phyloP scores from a whole-genome alignment of 495 filamentous ascomycete genomes.

The Podospora australis region DNA sequence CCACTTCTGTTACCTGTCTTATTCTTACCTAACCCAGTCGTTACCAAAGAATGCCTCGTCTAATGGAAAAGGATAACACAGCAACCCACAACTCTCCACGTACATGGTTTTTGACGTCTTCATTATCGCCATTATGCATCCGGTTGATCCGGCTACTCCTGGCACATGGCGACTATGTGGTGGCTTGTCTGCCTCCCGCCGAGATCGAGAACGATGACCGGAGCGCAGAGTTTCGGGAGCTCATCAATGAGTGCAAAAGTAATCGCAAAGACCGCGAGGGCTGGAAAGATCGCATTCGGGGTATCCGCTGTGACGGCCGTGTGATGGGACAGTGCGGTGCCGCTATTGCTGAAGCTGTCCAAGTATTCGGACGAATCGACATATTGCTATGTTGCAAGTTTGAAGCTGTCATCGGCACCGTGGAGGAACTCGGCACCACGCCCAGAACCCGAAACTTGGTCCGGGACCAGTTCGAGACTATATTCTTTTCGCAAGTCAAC shows the following conservation, averaged over 20 bases:
- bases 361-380: conserved; percentile 79
- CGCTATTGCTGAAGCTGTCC: conserved; percentile 77
- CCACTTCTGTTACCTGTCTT: too few relatives aligned
- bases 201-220: conserved; percentile 58
- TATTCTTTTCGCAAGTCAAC: conserved; percentile 92
- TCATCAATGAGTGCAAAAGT: conserved; percentile 54
- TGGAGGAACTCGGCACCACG: conserved; percentile 81
- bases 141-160: conserved; percentile 68
- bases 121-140: conserved; percentile 69
- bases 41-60: conserved; percentile 17
- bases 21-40: too few relatives aligned
- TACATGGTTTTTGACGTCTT: conserved; percentile 86
- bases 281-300: conserved; percentile 52
- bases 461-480: conserved; percentile 85
- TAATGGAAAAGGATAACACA: conserved; percentile 40
- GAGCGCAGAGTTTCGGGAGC: conserved; percentile 48
- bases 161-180: conserved; percentile 77
- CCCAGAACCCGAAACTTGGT: conserved; percentile 68
- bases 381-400: conserved; percentile 83
- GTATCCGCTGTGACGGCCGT: conserved; percentile 50
- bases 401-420: conserved; percentile 83
- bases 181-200: conserved; percentile 65
- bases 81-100: conserved; percentile 54
- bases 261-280: conserved; percentile 48
- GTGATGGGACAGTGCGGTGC: conserved; percentile 62